Conservation (phyloP, 148 eudicot genomes). For the Talinum fruticosum region DNA sequence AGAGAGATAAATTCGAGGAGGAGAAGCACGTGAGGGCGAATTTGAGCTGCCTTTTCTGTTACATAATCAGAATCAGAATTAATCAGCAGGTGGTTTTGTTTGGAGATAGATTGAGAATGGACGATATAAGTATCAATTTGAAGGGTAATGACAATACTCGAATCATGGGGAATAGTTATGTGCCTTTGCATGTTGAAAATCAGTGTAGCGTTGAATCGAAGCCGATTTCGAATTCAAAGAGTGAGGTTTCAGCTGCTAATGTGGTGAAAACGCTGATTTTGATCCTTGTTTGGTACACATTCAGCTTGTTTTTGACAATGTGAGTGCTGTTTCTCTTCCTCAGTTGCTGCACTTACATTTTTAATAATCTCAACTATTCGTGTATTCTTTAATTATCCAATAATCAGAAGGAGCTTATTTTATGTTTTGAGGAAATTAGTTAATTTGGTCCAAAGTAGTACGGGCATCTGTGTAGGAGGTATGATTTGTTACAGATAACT, state of each 20-base stretch:
- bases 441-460: too few species aligned
- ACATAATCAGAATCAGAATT: constrained; percentile 5
- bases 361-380: neutral
- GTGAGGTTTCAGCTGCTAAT: constrained; percentile 49
- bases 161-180: constrained; percentile 36
- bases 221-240: constrained; percentile 22
- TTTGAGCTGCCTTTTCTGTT: constrained; percentile 39
- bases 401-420: neutral
- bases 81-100: neutral
- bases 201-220: constrained; percentile 18
- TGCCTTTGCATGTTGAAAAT: constrained; percentile 59
- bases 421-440: neutral
- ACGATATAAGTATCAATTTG: constrained; percentile 12
- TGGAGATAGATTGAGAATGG: constrained; percentile 18
- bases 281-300: constrained; percentile 80
- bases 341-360: neutral
- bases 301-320: constrained; percentile 91
- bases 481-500: neutral
- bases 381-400: neutral
- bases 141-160: constrained; percentile 24
- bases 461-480: neutral
- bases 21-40: constrained; percentile 17
- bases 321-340: constrained; percentile 34
- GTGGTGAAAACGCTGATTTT: constrained; percentile 76
- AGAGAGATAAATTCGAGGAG: neutral